A percentile compares a stretch with the other conserved stretches of the same genome.
Evolutionary conservation across 129 eudicot species (phyloP).

Genomic region (Arctium minus): DNA sequence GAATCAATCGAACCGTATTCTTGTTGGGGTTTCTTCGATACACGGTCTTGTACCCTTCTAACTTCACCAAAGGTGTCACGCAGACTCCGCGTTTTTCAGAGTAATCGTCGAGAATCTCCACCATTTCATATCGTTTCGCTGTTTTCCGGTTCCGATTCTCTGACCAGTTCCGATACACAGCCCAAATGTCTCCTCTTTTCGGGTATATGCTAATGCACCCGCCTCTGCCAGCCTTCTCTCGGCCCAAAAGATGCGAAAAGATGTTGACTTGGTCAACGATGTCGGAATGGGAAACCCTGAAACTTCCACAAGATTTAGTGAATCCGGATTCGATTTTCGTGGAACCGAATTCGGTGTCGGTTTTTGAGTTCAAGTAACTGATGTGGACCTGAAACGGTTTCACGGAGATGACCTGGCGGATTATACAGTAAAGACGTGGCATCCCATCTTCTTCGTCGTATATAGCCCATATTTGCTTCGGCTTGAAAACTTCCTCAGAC

Average conservation of each 20-base stretch:
- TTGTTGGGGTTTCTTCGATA: constrained; percentile 57
- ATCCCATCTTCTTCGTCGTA: constrained; percentile 98
- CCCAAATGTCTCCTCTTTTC: constrained; percentile 86
- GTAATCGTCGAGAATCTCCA: constrained; percentile 86
- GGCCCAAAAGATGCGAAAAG: constrained; percentile 76
- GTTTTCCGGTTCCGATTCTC: constrained; percentile 69
- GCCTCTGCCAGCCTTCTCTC: constrained; percentile 87
- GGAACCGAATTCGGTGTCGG: constrained; percentile 68
- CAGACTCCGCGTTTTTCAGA: constrained; percentile 71
- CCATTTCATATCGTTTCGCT: constrained; percentile 80
- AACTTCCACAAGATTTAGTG: constrained; percentile 89
- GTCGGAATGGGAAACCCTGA: constrained; percentile 64
- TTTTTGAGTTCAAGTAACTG: constrained; percentile 80
- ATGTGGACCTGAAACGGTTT: constrained; percentile 82
- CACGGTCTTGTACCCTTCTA: constrained; percentile 82
- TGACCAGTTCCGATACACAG: constrained; percentile 84
- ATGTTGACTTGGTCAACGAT: constrained; percentile 84
- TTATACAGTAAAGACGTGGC: constrained; percentile 93
- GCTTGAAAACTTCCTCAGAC: constrained; percentile 73
- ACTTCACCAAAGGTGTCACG: constrained; percentile 63
- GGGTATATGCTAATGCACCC: constrained; percentile 79
- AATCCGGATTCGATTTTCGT: constrained; percentile 72
- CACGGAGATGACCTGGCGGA: constrained; percentile 75
- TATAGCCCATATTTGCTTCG: constrained; percentile 96
- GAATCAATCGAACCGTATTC: constrained; percentile 55